Conservation (phyloP, 768 basidiomycete species). For the Boletus rubropictus region DNA sequence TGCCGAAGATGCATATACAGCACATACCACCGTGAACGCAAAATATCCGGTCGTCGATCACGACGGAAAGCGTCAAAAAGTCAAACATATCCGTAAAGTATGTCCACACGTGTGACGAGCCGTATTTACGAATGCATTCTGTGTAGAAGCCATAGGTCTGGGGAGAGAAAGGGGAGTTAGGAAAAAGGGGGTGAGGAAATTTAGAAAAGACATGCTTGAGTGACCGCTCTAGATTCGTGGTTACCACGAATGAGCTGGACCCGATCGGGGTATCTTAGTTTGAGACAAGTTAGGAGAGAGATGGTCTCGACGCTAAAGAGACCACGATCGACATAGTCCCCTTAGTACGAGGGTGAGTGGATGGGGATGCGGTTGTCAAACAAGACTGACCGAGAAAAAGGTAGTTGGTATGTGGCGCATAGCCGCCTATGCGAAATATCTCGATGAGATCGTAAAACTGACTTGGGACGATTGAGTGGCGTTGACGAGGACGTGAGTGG, state of each 20-base stretch:
- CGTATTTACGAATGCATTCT: constrained; percentile 97
- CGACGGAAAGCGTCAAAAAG: constrained; percentile 93
- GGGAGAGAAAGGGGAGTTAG: constrained; percentile 17
- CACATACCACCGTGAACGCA: constrained; percentile 92
- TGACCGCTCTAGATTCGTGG: constrained; percentile 96
- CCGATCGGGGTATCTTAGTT: constrained; percentile 92
- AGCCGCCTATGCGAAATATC: constrained; percentile 97
- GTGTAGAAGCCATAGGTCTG: constrained; percentile 99
- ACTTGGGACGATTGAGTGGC: constrained; percentile 49
- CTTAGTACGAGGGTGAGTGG: constrained; percentile 37
- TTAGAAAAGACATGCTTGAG: constrained; percentile 62
- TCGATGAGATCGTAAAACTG: constrained; percentile 99
- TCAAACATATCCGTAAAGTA: constrained; percentile 99
- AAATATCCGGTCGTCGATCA: constrained; percentile 98
- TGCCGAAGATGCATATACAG: background rate
- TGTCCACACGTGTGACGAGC: constrained; percentile 93
- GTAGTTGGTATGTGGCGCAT: constrained; percentile 95
- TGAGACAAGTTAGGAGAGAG: constrained; percentile 92
- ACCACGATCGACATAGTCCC: constrained; percentile 97
- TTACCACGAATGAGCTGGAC: constrained; percentile 97
- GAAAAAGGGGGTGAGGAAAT: background rate
- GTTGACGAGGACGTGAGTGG: constrained; percentile 8
- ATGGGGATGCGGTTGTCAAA: background rate
- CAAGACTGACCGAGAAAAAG: constrained; percentile 84
- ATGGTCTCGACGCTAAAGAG: constrained; percentile 98